Evolutionary conservation across 2,329 filamentous ascomycete species (phyloP), one percentile per base, ranked within the genome.

Genomic region (Blastomyces gilchristii): DNA sequence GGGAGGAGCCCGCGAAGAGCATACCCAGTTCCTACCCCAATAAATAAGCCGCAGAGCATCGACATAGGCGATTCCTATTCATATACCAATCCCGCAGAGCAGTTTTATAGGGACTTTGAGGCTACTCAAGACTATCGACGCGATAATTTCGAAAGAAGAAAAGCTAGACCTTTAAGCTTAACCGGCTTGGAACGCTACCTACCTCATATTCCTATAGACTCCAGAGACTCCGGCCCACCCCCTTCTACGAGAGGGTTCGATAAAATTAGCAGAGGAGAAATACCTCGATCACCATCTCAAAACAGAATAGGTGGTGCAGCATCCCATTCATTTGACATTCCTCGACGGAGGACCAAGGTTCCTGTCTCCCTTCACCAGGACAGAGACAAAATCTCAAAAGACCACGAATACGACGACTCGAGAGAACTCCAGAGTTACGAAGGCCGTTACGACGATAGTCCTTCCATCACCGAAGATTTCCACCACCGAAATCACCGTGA

Each of bases 281-380:
- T 64, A 56, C 60, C 34, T 11, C 47, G 34, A 34, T 68, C 66
- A 43, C 71, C 70, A 9, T 60, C 63, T 22, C 67, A 69, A 31
- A 66, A 64, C 22, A 63, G 60, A n/a, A 63, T 64, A 31, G 68
- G 69, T 70, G 76, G 65, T 57, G 74, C 73, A 50, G 63, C 66
- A 4, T 58, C 67, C 71, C 43, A 78, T 62, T 73, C 79, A 12
- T 74, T 78, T 18, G 71, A 75, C 22, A 67, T 71, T 61, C 70
- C 64, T 52, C 73, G 65, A 59, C 75, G 66, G 64, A 72, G 64
- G 50, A 71, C 78, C 12, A 76, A 76, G 63, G 73, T 76, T 43
- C 73, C 78, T 14, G 74, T 79, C 2, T 71, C 78, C 18, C 67
- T 82, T 5, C 80, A 82, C 65, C 81, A 82, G 65, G 77, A 78